Evolutionary conservation across 306 rosid species (phyloP).

Genomic region (Cercis canadensis): DNA sequence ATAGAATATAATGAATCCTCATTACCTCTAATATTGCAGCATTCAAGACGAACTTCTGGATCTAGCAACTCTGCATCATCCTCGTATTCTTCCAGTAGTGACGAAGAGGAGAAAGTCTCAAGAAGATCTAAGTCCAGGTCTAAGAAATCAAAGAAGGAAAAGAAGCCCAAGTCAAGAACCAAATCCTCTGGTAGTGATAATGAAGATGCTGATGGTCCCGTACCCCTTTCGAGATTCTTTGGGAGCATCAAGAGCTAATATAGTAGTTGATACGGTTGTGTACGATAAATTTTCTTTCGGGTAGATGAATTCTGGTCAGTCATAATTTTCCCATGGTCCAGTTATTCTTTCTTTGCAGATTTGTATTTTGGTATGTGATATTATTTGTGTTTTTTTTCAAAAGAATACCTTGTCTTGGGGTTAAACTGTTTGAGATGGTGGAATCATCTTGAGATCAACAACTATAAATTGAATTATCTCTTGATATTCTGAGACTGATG

Average conservation of each 20-base stretch:
- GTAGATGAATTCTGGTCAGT: slow-evolving; percentile 41
- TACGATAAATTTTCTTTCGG: slow-evolving; percentile 46
- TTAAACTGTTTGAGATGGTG: background rate
- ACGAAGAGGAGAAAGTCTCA: slow-evolving; percentile 71
- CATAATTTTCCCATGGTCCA: slow-evolving; percentile 34
- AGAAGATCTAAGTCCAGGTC: slow-evolving; percentile 88
- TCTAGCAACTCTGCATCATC: slow-evolving; percentile 78
- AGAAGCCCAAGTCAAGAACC: slow-evolving; percentile 72
- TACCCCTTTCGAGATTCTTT: slow-evolving; percentile 92
- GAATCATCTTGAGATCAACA: too few species aligned
- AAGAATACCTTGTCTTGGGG: slow-evolving; percentile 21
- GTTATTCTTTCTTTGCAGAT: slow-evolving; percentile 37
- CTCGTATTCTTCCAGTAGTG: slow-evolving; percentile 67
- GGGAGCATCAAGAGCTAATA: slow-evolving; percentile 61
- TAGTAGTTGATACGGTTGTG: slow-evolving; percentile 46
- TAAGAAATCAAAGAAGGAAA: slow-evolving; percentile 82
- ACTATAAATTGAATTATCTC: too few species aligned
- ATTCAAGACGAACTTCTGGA: slow-evolving; percentile 79
- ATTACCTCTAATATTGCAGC: slow-evolving; percentile 52
- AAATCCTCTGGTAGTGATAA: slow-evolving; percentile 58
- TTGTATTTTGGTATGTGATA: slow-evolving; percentile 46
- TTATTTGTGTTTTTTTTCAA: slow-evolving; percentile 28
- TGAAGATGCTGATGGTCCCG: slow-evolving; percentile 75
- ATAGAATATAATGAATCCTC: slow-evolving; percentile 11
- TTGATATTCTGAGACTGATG: too few species aligned